Conservation (phyloP, 1,284 basidiomycete genomes). For the Amylostereum areolatum region DNA sequence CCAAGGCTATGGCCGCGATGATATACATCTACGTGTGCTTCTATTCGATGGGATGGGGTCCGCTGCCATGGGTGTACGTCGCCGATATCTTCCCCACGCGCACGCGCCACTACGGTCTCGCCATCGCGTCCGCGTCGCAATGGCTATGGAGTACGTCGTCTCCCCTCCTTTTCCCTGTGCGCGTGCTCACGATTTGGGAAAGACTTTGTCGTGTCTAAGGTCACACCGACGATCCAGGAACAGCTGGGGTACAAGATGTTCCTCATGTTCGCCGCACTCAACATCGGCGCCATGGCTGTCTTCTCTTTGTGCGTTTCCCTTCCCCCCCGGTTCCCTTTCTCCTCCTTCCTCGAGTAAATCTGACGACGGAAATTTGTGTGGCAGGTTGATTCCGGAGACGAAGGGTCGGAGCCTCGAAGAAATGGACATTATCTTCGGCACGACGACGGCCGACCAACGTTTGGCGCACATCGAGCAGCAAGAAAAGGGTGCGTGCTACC, state of each 20-base stretch:
- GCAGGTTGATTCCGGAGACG: constrained; percentile 67
- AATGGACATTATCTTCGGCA: constrained; percentile 79
- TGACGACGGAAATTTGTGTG: constrained; percentile 37
- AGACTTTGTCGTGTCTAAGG: constrained; percentile 73
- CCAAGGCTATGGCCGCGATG: constrained; percentile 70
- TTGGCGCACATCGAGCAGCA: constrained; percentile 45
- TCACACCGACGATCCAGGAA: constrained; percentile 61
- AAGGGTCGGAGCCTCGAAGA: constrained; percentile 70
- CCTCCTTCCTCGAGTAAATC: constrained; percentile 4
- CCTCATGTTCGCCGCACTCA: constrained; percentile 64
- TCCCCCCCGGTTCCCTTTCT: constrained; percentile 27
- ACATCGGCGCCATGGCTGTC: constrained; percentile 33
- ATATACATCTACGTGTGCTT: constrained; percentile 73
- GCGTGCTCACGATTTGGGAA: constrained; percentile 2
- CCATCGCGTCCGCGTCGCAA: constrained; percentile 64
- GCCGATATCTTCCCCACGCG: constrained; percentile 82
- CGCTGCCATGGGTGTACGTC: constrained; percentile 58
- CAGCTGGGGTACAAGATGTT: constrained; percentile 63
- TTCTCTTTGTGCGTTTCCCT: constrained; percentile 24
- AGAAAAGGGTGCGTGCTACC: constrained; percentile 36
- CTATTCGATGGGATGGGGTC: constrained; percentile 67
- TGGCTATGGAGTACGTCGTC: constrained; percentile 69
- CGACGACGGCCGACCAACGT: constrained; percentile 53
- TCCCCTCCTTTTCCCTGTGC: neutral
- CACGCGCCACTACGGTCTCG: constrained; percentile 73